Percentiles rank a stretch among this genome's conserved stretches.
Evolutionary conservation across 202 grass and related monocot species (phyloP).

Genomic region (Saccharum hybrid): DNA sequence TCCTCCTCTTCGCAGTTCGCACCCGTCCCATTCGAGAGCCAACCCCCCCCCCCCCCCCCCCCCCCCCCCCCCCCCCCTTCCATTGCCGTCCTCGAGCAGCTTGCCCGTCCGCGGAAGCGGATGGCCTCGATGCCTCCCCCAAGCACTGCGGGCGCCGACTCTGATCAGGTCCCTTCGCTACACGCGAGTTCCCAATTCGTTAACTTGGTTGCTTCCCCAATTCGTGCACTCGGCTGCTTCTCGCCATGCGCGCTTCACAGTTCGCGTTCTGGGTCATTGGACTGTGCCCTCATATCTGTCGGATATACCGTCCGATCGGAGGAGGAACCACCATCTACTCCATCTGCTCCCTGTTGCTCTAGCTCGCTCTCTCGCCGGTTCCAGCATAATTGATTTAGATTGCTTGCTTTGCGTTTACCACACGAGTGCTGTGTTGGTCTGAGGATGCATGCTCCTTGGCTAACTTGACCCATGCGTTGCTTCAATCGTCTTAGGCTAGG

Average conservation of each 20-base stretch:
- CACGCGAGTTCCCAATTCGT: background rate
- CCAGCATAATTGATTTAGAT: background rate
- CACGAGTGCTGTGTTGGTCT: background rate
- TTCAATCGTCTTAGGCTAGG: background rate
- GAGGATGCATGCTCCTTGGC: background rate
- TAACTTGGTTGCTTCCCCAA: background rate
- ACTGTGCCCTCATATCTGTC: background rate
- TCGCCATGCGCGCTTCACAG: background rate
- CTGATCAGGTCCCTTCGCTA: constrained; percentile 55
- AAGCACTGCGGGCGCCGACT: constrained; percentile 26
- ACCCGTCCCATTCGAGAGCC: no score
- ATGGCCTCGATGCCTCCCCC: constrained; percentile 44
- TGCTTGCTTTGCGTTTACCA: background rate
- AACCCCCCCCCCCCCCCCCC: no score
- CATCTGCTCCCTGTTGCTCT: background rate
- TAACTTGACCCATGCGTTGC: background rate
- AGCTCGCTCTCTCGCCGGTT: background rate
- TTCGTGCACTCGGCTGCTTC: background rate
- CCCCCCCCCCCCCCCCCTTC: no score
- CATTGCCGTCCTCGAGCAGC: background rate
- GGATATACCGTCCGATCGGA: background rate
- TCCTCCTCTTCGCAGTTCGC: no score
- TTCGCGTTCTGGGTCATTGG: background rate
- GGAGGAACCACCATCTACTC: background rate
- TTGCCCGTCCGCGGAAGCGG: background rate